phyloP scores from a whole-genome alignment of 441 rosid species.

The Biscutella laevigata region DNA sequence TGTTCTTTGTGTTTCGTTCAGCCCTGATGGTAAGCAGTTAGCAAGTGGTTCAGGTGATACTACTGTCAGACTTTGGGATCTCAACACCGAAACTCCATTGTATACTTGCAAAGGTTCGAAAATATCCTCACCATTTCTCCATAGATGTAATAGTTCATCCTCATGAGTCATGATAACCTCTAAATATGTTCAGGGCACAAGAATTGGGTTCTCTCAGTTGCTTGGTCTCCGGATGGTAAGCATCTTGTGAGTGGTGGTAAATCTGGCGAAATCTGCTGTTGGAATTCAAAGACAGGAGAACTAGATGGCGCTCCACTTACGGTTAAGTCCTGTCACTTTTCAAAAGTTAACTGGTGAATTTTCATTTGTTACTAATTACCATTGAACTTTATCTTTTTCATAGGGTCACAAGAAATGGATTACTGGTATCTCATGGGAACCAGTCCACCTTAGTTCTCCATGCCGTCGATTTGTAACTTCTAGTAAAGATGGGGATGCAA shows the following conservation, averaged over 20 bases:
- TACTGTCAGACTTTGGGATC: conserved; percentile 94
- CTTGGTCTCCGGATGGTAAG: conserved; percentile 97
- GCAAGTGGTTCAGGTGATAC: conserved; percentile 99
- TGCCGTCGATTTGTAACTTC: conserved; percentile 90
- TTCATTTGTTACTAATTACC: background rate
- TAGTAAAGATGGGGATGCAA: conserved; percentile 99
- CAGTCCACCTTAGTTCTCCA: conserved; percentile 85
- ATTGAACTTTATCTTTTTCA: conserved; percentile 15
- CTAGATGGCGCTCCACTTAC: conserved; percentile 60
- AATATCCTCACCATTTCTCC: background rate
- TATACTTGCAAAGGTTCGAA: conserved; percentile 81
- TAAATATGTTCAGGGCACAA: conserved; percentile 61
- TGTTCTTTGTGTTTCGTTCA: conserved; percentile 87
- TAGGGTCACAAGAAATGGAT: conserved; percentile 99
- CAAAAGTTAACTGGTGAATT: no score
- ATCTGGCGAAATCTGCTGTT: conserved; percentile 79
- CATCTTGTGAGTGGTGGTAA: conserved; percentile 92
- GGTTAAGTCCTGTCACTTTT: conserved; percentile 49
- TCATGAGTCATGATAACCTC: no score
- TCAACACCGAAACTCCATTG: conserved; percentile 84
- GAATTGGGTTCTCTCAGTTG: conserved; percentile 91
- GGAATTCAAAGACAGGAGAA: conserved; percentile 85
- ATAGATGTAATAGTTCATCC: no score
- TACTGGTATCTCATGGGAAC: conserved; percentile 97
- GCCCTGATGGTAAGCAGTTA: conserved; percentile 86